phyloP scores from a whole-genome alignment of 352 stramenopile species.

The Globisporangium middletonii region DNA sequence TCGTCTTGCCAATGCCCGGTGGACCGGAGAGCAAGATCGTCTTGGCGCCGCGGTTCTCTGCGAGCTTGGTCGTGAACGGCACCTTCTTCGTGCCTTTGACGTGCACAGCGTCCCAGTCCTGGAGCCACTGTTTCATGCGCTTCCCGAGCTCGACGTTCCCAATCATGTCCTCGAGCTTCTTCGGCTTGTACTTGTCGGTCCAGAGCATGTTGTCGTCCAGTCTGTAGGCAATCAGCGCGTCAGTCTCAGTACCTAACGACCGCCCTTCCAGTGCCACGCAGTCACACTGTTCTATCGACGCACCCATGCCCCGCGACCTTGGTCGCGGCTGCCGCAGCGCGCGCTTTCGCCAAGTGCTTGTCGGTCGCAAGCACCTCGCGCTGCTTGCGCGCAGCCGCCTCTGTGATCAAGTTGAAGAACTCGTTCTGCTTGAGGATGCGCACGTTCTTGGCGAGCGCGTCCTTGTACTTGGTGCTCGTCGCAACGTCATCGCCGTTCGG shows the following conservation, averaged over 20 bases:
- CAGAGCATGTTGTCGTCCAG: constrained; percentile 76
- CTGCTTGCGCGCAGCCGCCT: constrained; percentile 61
- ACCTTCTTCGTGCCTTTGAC: constrained; percentile 83
- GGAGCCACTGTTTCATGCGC: constrained; percentile 85
- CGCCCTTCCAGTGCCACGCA: no score
- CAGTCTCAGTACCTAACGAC: no score
- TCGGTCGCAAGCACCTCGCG: constrained; percentile 44
- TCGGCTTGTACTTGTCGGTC: constrained; percentile 97
- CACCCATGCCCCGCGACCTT: constrained; percentile 11
- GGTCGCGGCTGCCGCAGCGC: constrained; percentile 26
- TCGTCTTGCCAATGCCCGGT: constrained; percentile 96
- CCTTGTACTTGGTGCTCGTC: constrained; percentile 84
- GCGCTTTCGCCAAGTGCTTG: constrained; percentile 48
- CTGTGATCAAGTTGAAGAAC: constrained; percentile 83
- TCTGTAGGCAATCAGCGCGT: background rate
- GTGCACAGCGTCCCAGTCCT: constrained; percentile 77
- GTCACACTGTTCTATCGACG: background rate
- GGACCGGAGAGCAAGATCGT: constrained; percentile 95
- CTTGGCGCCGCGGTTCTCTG: constrained; percentile 89
- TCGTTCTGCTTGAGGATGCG: constrained; percentile 80
- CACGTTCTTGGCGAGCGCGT: constrained; percentile 81
- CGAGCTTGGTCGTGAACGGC: constrained; percentile 59
- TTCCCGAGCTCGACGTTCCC: constrained; percentile 89
- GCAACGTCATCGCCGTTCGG: constrained; percentile 62
- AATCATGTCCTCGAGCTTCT: constrained; percentile 88